Evolutionary conservation across 441 rosid species (phyloP), one percentile per base, ranked within the genome.

Genomic region (Geranium incanum): DNA sequence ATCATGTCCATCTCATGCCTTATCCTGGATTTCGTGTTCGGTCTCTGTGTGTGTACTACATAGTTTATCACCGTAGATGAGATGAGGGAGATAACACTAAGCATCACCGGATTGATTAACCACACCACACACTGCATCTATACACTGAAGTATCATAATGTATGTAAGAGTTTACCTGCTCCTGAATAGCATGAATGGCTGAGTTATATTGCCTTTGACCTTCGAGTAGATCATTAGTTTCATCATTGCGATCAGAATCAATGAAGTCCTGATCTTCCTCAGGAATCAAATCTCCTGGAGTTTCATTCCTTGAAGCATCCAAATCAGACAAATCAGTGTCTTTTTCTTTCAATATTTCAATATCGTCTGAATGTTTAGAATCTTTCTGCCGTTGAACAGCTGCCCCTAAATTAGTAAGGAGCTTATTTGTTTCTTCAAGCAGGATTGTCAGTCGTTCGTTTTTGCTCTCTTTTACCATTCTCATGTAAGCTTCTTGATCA

Each of bases 311-410:
- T 62, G 85, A 84, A 81, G 84, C 88, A 75, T 95, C 98, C 71
- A 86, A 73, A 75, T 90, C 97, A 62, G 85, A 81, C 7, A 86
- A 84, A 68, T 88, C 97, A 72, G 85, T 82, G 74, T 95, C 99
- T 5, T 82, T 83, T 74, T 86, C 91, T 81, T 84, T 81, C 41
- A 87, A 78, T 52, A 72, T 77, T 79, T 95, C 98, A 77, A 81
- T 81, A 70, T 86, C 97, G 68, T 93, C 97, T 36, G 85, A 74
- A 71, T 67, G 78, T 80, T 87, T 88, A 23, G 88, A 81, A 87
- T 85, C 97, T 87, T 95, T 95, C 82, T 95, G 96, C 68, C 98
- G 95, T 73, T 95, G 97, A 78, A 93, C 99, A 73, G 98, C 98
- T 68, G 99, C 99, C 79, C 99, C 99, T 80, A 95, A 81, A 78